Evolutionary conservation across 345 rosid genomes (phyloP).

Genomic region (Capsella bursapastoris): DNA sequence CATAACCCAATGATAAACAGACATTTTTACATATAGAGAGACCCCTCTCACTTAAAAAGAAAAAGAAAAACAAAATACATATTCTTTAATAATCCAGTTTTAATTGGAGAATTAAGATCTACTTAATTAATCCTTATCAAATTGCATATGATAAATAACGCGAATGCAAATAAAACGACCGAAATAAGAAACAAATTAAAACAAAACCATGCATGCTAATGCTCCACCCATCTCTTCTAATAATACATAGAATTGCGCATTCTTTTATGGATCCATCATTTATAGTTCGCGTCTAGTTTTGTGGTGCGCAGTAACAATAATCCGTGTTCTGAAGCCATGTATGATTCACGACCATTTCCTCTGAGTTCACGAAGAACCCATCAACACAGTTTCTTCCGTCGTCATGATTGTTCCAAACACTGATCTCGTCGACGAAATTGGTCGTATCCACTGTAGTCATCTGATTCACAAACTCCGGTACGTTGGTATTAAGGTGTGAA

Average conservation of each 20-base stretch:
- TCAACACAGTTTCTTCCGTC: constrained; percentile 28
- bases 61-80: neutral
- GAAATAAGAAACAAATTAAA: neutral
- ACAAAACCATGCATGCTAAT: neutral
- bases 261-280: neutral
- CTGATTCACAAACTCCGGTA: constrained; percentile 31
- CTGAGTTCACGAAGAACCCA: constrained; percentile 31
- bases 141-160: neutral
- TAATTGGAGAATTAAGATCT: constrained; percentile 7
- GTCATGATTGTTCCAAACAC: constrained; percentile 16
- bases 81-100: constrained; percentile 1
- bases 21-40: constrained; percentile 2
- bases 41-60: neutral
- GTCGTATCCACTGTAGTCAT: constrained; percentile 38
- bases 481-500: constrained; percentile 11
- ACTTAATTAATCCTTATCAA: constrained; percentile 8
- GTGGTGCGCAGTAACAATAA: constrained; percentile 26
- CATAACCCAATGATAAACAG: neutral
- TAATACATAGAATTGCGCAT: neutral
- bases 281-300: constrained; percentile 9
- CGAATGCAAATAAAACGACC: neutral
- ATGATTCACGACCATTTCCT: constrained; percentile 31
- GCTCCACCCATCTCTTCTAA: neutral
- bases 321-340: constrained; percentile 40
- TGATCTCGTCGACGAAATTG: constrained; percentile 9